These are phyloP conservation scores for Agaricus subrufescens DNA, from an alignment of 768 basidiomycete species.

Conservation along the genomic window DNA sequence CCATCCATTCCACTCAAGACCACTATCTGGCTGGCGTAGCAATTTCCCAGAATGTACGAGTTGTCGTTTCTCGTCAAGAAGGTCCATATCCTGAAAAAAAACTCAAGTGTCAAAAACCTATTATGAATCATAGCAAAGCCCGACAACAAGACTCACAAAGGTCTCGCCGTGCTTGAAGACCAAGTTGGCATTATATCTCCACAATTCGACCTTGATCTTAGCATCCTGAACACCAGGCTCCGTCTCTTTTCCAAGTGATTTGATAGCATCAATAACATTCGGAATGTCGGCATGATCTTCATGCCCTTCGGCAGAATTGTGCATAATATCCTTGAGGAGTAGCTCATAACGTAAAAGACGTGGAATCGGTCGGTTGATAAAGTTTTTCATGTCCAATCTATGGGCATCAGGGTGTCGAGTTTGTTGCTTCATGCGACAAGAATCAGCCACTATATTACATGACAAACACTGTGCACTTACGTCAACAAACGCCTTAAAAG, in stretches of 20 bases:
- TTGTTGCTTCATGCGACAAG: neutral
- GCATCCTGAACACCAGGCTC: conserved; percentile 84
- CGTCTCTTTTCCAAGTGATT: conserved; percentile 78
- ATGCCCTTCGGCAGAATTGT: conserved; percentile 68
- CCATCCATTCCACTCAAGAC: conserved; percentile 76
- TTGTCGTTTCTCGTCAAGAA: conserved; percentile 79
- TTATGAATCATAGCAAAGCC: neutral
- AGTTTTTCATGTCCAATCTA: conserved; percentile 87
- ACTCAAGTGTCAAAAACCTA: neutral
- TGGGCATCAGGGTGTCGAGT: conserved; percentile 69
- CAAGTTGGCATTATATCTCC: conserved; percentile 78
- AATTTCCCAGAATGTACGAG: conserved; percentile 81
- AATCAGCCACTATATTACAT: neutral
- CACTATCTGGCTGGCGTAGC: conserved; percentile 76
- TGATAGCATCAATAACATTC: conserved; percentile 83
- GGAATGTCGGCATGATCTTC: conserved; percentile 83
- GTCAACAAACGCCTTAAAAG: conserved; percentile 81
- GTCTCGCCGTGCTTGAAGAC: conserved; percentile 76
- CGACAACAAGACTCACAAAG: conserved; percentile 31
- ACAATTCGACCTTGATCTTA: conserved; percentile 86
- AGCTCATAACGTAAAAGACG: conserved; percentile 86
- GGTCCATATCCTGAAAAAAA: conserved; percentile 68
- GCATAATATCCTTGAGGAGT: conserved; percentile 73
- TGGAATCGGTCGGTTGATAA: conserved; percentile 89
- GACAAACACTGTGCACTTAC: conserved; percentile 34